Evolutionary conservation across 2,329 filamentous ascomycete species (phyloP), one percentile per base, ranked within the genome.

Genomic region (Phialophora macrospora): DNA sequence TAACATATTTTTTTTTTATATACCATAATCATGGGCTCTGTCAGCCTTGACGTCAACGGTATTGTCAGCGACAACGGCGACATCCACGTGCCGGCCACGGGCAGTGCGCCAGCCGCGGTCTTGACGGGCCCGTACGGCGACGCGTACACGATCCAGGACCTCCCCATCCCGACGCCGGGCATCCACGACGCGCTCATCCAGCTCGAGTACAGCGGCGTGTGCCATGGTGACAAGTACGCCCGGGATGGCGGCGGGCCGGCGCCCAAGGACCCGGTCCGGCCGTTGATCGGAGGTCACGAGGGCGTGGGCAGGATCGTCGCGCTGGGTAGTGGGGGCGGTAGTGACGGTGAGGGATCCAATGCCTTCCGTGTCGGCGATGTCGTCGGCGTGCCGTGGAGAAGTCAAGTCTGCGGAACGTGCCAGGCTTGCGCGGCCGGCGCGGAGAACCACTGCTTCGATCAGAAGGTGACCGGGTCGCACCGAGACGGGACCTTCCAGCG

Each of bases 151-250:
- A 44, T 63, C 26, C 38, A 49, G 48, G 55, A 51, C 4, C 34
- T 51, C 17, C 38, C 52, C 17, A 52, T 51, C 20, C n/a, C 54
- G 5, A 34, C 30, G 28, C 61, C 54, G 6, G n/a, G 22, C 2
- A 17, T 26, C 5, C 30, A 56, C 9, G 61, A 63, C 20, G 61
- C 54, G 8, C 55, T 63, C 24, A 54, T 63, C 11, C n/a, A 60
- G 30, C 24, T 60, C n/a, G 58, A 60, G 30, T 64, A 52, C 55
- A 64, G 38, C 22, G 62, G 62, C 28, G 56, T 64, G n/a, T 64
- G 62, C n/a, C 62, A 64, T 48, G 62, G 62, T 6, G 62, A 64
- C 14, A 49, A 60, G 22, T 64, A 64, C 51, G 55, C 55, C 14
- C 11, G 62, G 32, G 56, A 64, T 32, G 62, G 62, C 26, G 62